A percentile compares a stretch with the other conserved stretches of the same genome.
These are phyloP conservation scores for Penicillium sclerotiorum DNA, from an alignment of 2,329 filamentous ascomycete species.

Conservation along the genomic window DNA sequence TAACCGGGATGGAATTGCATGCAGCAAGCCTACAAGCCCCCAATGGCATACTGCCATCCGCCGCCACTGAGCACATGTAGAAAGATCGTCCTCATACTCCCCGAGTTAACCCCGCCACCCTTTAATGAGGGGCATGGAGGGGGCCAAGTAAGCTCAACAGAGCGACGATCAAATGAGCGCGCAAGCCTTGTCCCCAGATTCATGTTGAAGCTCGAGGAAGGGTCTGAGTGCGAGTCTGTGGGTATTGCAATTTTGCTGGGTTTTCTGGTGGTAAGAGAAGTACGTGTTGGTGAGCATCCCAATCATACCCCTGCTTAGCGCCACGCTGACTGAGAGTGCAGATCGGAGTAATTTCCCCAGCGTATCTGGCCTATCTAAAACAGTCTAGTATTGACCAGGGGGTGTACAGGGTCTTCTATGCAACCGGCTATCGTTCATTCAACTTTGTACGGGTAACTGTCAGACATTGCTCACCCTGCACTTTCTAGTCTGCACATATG, in stretches of 20 bases:
- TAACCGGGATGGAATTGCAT: slow-evolving; percentile 1
- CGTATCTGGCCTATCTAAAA: neutral
- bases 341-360: neutral
- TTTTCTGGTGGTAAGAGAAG: neutral
- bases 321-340: slow-evolving; percentile 5
- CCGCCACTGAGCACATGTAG: neutral
- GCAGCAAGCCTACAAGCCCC: neutral
- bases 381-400: neutral
- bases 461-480: too few species aligned
- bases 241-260: neutral
- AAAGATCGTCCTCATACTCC: neutral
- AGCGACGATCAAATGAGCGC: neutral
- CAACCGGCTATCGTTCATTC: neutral
- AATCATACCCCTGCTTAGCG: slow-evolving; percentile 1
- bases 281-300: neutral
- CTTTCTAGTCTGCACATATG: too few species aligned
- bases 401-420: neutral
- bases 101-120: neutral
- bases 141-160: neutral
- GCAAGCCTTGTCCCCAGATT: neutral
- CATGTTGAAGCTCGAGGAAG: neutral
- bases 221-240: neutral
- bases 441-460: neutral
- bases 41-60: neutral
- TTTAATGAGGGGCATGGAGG: neutral